phyloP scores from a whole-genome alignment of 202 grass and related monocot species.

The Setaria italica region DNA sequence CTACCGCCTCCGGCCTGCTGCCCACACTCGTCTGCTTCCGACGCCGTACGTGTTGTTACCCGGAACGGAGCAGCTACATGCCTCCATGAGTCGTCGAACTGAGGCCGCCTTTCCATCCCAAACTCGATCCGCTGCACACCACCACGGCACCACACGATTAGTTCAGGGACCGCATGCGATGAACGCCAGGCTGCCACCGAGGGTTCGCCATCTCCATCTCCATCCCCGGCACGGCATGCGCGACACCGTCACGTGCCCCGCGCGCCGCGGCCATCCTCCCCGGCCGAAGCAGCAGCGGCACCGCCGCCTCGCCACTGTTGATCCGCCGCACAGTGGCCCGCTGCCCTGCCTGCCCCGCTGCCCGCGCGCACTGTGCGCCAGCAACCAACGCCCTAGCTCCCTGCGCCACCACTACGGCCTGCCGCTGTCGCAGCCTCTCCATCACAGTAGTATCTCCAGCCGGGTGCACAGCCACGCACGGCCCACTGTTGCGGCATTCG shows the following conservation, averaged over 20 bases:
- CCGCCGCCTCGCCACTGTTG: constrained; percentile 16
- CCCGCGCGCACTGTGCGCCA: background rate
- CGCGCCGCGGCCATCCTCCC: background rate
- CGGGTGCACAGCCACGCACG: background rate
- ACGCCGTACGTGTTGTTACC: no score
- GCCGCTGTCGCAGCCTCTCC: background rate
- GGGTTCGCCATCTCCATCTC: background rate
- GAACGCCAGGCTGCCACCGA: background rate
- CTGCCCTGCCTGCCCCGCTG: background rate
- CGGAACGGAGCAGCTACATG: no score
- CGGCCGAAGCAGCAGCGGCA: background rate
- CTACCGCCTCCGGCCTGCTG: no score
- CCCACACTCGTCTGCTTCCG: no score
- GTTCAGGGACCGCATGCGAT: background rate
- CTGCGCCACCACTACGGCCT: background rate
- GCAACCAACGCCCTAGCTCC: background rate
- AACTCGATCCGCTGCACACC: no score
- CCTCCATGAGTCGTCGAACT: no score
- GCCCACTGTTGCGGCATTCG: background rate
- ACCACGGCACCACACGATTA: no score
- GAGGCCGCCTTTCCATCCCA: no score
- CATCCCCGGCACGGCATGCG: background rate
- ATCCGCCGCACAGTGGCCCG: background rate
- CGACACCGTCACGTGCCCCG: constrained; percentile 33
- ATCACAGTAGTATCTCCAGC: background rate